phyloP scores from a whole-genome alignment of 768 basidiomycete genomes.

The Tubosaeta sp. region DNA sequence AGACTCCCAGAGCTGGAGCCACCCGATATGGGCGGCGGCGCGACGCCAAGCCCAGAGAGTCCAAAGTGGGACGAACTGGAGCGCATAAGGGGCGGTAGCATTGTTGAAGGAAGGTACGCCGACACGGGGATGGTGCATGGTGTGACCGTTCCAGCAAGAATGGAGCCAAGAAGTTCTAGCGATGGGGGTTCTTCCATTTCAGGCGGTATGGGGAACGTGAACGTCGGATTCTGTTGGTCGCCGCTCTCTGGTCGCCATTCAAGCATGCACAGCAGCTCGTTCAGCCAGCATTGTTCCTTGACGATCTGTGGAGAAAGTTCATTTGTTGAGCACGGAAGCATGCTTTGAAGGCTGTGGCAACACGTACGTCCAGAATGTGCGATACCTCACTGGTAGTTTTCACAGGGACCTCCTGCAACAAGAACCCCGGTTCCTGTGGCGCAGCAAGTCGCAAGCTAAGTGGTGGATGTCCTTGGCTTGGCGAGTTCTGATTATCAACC shows the following conservation, averaged over 20 bases:
- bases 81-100: conserved; percentile 20
- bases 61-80: conserved; percentile 24
- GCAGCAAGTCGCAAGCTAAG: conserved; percentile 60
- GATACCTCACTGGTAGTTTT: conserved; percentile 69
- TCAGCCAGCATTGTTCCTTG: conserved; percentile 80
- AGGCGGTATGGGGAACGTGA: conserved; percentile 7
- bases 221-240: conserved; percentile 2
- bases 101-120: conserved; percentile 49
- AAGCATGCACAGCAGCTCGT: conserved; percentile 58
- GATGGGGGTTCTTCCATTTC: conserved; percentile 36
- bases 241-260: conserved; percentile 55
- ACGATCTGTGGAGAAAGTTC: conserved; percentile 38
- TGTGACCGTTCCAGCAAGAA: conserved; percentile 51
- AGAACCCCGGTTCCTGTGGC: conserved; percentile 74
- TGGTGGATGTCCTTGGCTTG: conserved; percentile 63
- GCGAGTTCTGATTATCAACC: conserved; percentile 49
- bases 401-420: conserved; percentile 68
- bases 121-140: conserved; percentile 60
- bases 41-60: conserved; percentile 25
- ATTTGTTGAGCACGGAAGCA: neutral
- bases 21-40: conserved; percentile 17
- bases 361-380: conserved; percentile 66
- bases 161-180: conserved; percentile 56
- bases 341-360: too few relatives aligned
- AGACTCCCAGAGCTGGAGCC: conserved; percentile 25